Conservation (phyloP, 2,329 filamentous ascomycete genomes). For the Dothidotthia symphoricarpi region DNA sequence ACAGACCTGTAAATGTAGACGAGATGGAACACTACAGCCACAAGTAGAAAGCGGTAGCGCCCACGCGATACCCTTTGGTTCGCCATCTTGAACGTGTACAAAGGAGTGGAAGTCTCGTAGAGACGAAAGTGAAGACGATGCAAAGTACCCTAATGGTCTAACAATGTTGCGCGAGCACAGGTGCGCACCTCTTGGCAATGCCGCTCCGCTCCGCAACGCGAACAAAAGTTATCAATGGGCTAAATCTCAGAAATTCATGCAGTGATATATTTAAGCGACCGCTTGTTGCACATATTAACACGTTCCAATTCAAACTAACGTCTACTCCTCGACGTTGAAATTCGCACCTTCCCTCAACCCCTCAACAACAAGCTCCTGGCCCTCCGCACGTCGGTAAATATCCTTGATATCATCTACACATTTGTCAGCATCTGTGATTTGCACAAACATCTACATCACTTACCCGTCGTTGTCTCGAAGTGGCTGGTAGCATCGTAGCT, state of each 20-base stretch:
- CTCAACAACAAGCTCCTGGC: slow-evolving; percentile 84
- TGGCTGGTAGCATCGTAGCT: slow-evolving; percentile 97
- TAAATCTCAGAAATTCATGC: slow-evolving; percentile 2
- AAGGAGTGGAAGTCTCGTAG: slow-evolving; percentile 29
- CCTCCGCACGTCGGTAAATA: slow-evolving; percentile 80
- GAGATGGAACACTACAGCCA: slow-evolving; percentile 89
- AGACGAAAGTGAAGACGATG: slow-evolving; percentile 19
- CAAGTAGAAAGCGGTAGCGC: slow-evolving; percentile 79
- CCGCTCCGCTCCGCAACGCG: slow-evolving; percentile 8
- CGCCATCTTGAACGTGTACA: slow-evolving; percentile 4
- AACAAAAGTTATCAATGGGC: not conserved
- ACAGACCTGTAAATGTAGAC: slow-evolving; percentile 69
- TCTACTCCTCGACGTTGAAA: slow-evolving; percentile 60
- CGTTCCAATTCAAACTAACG: not conserved
- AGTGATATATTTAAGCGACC: slow-evolving; percentile 11
- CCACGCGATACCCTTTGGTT: slow-evolving; percentile 27
- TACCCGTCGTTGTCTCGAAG: slow-evolving; percentile 83
- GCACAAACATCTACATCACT: slow-evolving; percentile 12
- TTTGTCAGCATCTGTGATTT: slow-evolving; percentile 8
- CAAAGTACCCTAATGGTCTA: slow-evolving; percentile 30
- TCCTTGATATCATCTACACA: slow-evolving; percentile 85
- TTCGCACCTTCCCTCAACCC: slow-evolving; percentile 77
- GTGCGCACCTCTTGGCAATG: no score
- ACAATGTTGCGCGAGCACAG: not conserved
- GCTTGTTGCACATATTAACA: slow-evolving; percentile 8